Evolutionary conservation across 2,329 filamentous ascomycete species (phyloP).

Genomic region (Colletotrichum gigasporum): DNA sequence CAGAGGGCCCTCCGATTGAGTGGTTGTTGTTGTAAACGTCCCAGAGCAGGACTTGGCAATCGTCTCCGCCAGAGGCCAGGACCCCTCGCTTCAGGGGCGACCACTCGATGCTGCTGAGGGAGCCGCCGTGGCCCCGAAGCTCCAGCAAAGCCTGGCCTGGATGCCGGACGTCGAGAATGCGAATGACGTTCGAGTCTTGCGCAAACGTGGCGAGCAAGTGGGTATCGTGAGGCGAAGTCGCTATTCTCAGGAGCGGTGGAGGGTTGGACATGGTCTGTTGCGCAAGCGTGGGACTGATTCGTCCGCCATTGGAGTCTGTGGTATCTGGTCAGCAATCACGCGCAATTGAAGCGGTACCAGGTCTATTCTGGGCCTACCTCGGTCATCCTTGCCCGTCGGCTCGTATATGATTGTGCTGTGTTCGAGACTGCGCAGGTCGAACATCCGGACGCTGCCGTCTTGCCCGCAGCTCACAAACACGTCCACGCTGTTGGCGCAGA

Average conservation of each 20-base stretch:
- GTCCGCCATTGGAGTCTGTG: conserved; percentile 64
- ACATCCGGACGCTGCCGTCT: conserved; percentile 98
- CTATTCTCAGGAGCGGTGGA: conserved; percentile 80
- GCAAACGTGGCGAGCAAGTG: conserved; percentile 98
- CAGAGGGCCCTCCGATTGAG: conserved; percentile 51
- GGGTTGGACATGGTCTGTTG: conserved; percentile 82
- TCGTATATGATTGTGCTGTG: conserved; percentile 99
- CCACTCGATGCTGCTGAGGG: conserved; percentile 96
- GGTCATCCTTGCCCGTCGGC: conserved; percentile 85
- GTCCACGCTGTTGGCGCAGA: conserved; percentile 98
- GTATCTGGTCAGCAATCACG: not conserved
- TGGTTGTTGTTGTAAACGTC: conserved; percentile 79
- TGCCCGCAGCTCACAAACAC: conserved; percentile 98
- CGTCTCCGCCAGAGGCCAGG: conserved; percentile 90
- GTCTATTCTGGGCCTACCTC: conserved; percentile 67
- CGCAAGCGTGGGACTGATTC: conserved; percentile 78
- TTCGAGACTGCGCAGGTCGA: conserved; percentile 93
- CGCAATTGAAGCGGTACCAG: too few species aligned
- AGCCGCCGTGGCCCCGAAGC: conserved; percentile 84
- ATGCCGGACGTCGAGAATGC: conserved; percentile 95
- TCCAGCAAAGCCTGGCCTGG: conserved; percentile 95
- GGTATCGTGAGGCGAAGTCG: conserved; percentile 93
- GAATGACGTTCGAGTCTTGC: conserved; percentile 89
- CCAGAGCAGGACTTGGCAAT: conserved; percentile 92
- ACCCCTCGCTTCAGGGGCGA: conserved; percentile 87